Percentiles rank a stretch among this genome's conserved stretches.
phyloP scores from a whole-genome alignment of 2,329 filamentous ascomycete genomes.

The Ophiostoma angusticollis region DNA sequence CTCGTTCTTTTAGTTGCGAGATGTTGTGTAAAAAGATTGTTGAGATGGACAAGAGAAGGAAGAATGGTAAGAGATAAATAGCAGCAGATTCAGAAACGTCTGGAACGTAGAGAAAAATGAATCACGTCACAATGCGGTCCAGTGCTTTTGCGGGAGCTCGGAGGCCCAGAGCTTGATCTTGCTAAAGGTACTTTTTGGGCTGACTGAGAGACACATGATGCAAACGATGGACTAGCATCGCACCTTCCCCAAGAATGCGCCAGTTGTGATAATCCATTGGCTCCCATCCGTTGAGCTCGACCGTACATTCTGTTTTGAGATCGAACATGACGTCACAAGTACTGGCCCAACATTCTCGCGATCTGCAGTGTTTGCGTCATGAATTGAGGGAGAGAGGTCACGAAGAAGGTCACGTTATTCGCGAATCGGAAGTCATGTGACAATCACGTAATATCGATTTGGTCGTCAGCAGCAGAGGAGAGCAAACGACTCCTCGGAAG shows the following conservation, averaged over 20 bases:
- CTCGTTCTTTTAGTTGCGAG: background rate
- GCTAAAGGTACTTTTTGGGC: background rate
- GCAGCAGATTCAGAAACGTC: slow-evolving; percentile 1
- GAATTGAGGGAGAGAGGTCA: background rate
- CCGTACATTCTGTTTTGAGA: background rate
- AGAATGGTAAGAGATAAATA: too few relatives aligned
- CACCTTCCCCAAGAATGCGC: slow-evolving; percentile 4
- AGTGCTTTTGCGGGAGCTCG: background rate
- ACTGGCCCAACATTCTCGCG: background rate
- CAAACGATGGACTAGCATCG: background rate
- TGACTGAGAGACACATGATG: slow-evolving; percentile 1
- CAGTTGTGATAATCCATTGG: slow-evolving; percentile 1
- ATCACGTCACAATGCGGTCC: slow-evolving; percentile 12
- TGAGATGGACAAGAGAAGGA: too few relatives aligned
- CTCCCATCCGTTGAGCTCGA: slow-evolving; percentile 1
- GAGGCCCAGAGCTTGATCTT: too few relatives aligned
- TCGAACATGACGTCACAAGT: slow-evolving; percentile 6
- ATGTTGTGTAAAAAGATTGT: background rate
- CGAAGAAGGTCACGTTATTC: background rate
- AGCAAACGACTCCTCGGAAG: too few relatives aligned
- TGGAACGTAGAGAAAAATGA: slow-evolving; percentile 3
- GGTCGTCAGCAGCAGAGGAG: too few relatives aligned
- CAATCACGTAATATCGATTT: too few relatives aligned
- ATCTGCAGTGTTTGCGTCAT: slow-evolving; percentile 3
- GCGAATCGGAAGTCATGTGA: too few relatives aligned